Conservation (phyloP, 2,329 filamentous ascomycete species). For the Colletotrichum australisinense region DNA sequence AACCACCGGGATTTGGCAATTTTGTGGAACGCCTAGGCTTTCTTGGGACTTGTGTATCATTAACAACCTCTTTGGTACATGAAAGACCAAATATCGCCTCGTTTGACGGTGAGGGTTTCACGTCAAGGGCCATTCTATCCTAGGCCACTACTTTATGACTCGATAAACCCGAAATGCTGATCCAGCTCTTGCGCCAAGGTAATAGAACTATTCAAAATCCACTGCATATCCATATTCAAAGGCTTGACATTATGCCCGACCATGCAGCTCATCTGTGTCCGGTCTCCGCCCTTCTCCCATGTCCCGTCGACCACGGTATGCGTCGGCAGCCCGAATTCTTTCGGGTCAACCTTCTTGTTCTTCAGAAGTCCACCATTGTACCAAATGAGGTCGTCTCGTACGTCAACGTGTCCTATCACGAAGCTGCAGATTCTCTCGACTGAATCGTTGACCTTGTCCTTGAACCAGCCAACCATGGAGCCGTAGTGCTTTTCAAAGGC, state of each 20-base stretch:
- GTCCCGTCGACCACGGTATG: constrained; percentile 52
- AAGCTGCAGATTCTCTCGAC: constrained; percentile 49
- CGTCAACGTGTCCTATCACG: constrained; percentile 55
- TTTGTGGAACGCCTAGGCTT: too few relatives aligned
- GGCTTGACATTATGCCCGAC: constrained; percentile 6
- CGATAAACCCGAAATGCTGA: background rate
- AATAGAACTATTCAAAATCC: constrained; percentile 15
- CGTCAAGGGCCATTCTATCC: too few relatives aligned
- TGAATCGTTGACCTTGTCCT: background rate
- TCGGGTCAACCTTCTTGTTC: constrained; percentile 47
- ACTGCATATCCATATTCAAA: background rate
- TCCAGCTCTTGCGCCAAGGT: constrained; percentile 8
- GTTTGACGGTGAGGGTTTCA: too few relatives aligned
- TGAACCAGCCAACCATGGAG: constrained; percentile 50
- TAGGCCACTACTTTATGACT: background rate
- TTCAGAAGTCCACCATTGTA: constrained; percentile 56
- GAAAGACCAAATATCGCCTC: too few relatives aligned
- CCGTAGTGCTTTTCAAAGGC: constrained; percentile 54
- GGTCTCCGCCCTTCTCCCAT: constrained; percentile 48
- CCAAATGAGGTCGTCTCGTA: constrained; percentile 50
- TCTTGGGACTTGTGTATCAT: too few relatives aligned
- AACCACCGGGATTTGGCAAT: too few relatives aligned
- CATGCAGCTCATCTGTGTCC: constrained; percentile 52
- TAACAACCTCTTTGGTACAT: too few relatives aligned
- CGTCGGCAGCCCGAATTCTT: constrained; percentile 48